A percentile compares a stretch with the other conserved stretches of the same genome.
phyloP scores from a whole-genome alignment of 2,329 filamentous ascomycete genomes.

The Aspergillus calidoustus region DNA sequence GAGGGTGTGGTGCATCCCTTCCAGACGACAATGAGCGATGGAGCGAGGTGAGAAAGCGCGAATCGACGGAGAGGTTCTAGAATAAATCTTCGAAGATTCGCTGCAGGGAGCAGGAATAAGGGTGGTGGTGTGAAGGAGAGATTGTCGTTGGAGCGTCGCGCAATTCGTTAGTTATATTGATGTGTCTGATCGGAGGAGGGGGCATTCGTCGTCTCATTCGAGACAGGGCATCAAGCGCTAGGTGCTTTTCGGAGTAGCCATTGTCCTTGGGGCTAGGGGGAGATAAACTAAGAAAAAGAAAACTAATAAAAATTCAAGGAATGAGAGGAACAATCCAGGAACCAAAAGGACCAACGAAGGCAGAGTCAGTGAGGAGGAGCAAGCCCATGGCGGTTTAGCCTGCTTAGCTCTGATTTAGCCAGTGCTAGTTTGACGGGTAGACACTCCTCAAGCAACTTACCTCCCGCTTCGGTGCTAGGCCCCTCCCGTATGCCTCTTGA shows the following conservation, averaged over 20 bases:
- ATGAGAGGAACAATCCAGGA: conserved; percentile 5
- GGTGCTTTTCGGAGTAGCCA: conserved; percentile 22
- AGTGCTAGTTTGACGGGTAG: conserved; percentile 13
- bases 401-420: conserved; percentile 18
- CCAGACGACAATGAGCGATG: conserved; percentile 11
- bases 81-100: conserved; percentile 11
- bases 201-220: conserved; percentile 13
- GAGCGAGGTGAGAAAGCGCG: conserved; percentile 1
- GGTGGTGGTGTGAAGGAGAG: conserved; percentile 8
- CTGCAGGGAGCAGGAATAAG: conserved; percentile 13
- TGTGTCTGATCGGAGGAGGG: conserved; percentile 27
- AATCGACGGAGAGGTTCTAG: conserved; percentile 13
- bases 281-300: conserved; percentile 4
- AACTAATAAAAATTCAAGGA: conserved; percentile 8
- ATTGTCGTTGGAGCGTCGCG: conserved; percentile 19
- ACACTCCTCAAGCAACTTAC: conserved; percentile 10
- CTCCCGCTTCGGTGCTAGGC: conserved; percentile 5
- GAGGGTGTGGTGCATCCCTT: conserved; percentile 11
- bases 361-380: conserved; percentile 1
- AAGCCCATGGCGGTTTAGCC: not conserved
- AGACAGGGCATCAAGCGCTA: conserved; percentile 11
- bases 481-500: not conserved
- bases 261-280: conserved; percentile 18
- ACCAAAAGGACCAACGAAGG: not conserved
- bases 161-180: conserved; percentile 28